Percentiles rank a stretch among this genome's conserved stretches.
Evolutionary conservation across 371 early-diverging fungal species (phyloP).

Genomic region (Mortierella sp.): DNA sequence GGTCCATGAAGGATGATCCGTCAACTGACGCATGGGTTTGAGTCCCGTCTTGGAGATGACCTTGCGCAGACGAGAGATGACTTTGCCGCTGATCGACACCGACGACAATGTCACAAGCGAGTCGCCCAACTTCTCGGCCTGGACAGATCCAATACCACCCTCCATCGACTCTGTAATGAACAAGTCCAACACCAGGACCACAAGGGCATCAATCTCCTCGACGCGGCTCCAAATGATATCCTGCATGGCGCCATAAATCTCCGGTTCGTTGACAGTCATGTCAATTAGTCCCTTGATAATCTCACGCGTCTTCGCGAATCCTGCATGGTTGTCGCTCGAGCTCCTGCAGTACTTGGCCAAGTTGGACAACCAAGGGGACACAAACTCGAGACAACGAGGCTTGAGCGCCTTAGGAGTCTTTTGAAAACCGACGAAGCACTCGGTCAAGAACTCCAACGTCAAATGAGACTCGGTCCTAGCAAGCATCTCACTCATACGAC

Average conservation of each 20-base stretch:
- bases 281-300: constrained; percentile 85
- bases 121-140: constrained; percentile 91
- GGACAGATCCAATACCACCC: constrained; percentile 83
- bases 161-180: constrained; percentile 87
- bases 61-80: constrained; percentile 86
- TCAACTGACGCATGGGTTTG: constrained; percentile 77
- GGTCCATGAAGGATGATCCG: constrained; percentile 89
- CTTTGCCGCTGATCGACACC: constrained; percentile 85
- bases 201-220: constrained; percentile 84
- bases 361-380: constrained; percentile 92
- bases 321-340: constrained; percentile 64
- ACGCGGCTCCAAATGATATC: constrained; percentile 89
- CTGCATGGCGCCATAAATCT: constrained; percentile 90
- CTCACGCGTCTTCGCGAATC: constrained; percentile 77
- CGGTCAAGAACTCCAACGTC: constrained; percentile 91
- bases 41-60: constrained; percentile 84
- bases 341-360: constrained; percentile 76
- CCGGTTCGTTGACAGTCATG: constrained; percentile 87
- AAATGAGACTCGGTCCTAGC: constrained; percentile 84
- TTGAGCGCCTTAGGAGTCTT: constrained; percentile 82
- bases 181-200: constrained; percentile 86
- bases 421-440: constrained; percentile 89
- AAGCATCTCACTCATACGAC: constrained; percentile 84
- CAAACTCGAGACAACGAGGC: constrained; percentile 90
- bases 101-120: constrained; percentile 89